Evolutionary conservation across 805 yeast genomes (phyloP).

Genomic region (Maudiozyma saulgeensis): DNA sequence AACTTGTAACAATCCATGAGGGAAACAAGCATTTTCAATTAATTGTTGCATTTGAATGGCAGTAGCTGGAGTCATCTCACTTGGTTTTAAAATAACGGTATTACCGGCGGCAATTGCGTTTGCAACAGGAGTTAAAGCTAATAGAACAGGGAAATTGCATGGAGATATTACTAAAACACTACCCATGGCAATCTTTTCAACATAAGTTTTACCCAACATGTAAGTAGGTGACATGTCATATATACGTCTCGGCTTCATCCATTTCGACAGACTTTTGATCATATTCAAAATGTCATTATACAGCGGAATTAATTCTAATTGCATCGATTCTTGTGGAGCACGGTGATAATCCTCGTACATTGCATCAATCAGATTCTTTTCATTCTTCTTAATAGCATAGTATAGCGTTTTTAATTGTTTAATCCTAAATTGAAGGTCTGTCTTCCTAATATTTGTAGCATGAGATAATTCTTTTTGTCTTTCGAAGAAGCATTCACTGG

Average conservation of each 20-base stretch:
- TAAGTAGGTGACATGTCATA: slow-evolving; percentile 23
- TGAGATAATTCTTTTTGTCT: slow-evolving; percentile 14
- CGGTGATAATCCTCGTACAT: slow-evolving; percentile 60
- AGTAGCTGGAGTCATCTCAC: slow-evolving; percentile 61
- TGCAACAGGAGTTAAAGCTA: slow-evolving; percentile 55
- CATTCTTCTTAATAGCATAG: slow-evolving; percentile 51
- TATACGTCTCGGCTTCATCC: slow-evolving; percentile 45
- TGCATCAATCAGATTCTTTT: slow-evolving; percentile 46
- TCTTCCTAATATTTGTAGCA: slow-evolving; percentile 8
- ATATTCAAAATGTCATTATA: slow-evolving; percentile 49
- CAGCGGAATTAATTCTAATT: slow-evolving; percentile 45
- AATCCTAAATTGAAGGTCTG: slow-evolving; percentile 35
- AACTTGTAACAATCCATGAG: slow-evolving; percentile 49
- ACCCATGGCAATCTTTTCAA: slow-evolving; percentile 47
- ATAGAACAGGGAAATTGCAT: slow-evolving; percentile 40
- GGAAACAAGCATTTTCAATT: slow-evolving; percentile 36
- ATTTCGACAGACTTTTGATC: slow-evolving; percentile 48
- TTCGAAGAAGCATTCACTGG: slow-evolving; percentile 10
- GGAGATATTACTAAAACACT: slow-evolving; percentile 51
- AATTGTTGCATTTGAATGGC: slow-evolving; percentile 48
- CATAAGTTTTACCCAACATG: slow-evolving; percentile 30
- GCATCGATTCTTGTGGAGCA: slow-evolving; percentile 48
- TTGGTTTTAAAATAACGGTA: slow-evolving; percentile 64
- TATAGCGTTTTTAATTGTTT: slow-evolving; percentile 59
- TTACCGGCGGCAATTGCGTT: slow-evolving; percentile 86